These are phyloP conservation scores for Basidiobolus meristosporus DNA, from an alignment of 371 early-diverging fungal species.

Conservation along the genomic window DNA sequence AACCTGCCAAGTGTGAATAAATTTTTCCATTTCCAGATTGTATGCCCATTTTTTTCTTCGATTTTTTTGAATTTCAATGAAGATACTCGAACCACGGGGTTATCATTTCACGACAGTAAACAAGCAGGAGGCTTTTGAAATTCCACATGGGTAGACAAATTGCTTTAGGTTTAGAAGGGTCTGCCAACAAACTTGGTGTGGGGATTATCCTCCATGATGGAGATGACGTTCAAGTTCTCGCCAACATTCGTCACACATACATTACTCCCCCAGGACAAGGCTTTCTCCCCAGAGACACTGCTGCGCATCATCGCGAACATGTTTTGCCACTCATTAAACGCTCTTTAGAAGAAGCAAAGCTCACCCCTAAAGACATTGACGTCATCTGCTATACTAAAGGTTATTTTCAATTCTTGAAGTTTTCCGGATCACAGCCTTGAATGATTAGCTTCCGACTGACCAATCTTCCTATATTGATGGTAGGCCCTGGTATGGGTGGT, in stretches of 20 bases:
- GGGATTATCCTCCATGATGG: conserved; percentile 81
- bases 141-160: too few species aligned
- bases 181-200: conserved; percentile 98
- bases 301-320: conserved; percentile 82
- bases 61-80: too few species aligned
- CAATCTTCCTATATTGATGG: not conserved
- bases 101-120: too few species aligned
- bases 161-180: conserved; percentile 83
- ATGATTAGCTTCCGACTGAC: not conserved
- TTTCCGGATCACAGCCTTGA: not conserved
- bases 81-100: too few species aligned
- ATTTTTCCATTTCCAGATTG: too few species aligned
- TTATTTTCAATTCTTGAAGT: conserved; percentile 6
- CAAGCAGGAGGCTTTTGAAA: too few species aligned
- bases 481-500: conserved; percentile 98
- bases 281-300: conserved; percentile 93
- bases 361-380: conserved; percentile 65
- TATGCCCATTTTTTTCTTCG: too few species aligned
- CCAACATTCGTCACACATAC: conserved; percentile 91
- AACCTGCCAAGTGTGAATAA: too few species aligned
- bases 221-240: conserved; percentile 40
- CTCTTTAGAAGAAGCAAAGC: conserved; percentile 60
- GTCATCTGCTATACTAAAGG: conserved; percentile 95
- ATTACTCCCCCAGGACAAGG: conserved; percentile 96
- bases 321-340: conserved; percentile 60